Conservation (phyloP, 2,329 filamentous ascomycete genomes). For the Penicillium sp. region DNA sequence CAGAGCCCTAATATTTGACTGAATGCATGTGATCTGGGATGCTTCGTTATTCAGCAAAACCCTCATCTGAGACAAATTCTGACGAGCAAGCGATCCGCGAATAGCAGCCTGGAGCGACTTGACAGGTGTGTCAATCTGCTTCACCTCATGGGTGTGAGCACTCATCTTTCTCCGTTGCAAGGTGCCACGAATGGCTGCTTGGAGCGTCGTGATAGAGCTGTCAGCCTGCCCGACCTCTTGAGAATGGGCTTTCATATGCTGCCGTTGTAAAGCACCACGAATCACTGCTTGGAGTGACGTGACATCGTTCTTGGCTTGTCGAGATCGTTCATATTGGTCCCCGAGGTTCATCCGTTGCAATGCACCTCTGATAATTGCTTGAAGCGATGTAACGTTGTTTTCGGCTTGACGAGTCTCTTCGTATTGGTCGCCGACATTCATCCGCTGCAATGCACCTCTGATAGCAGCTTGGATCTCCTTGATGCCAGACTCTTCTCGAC, state of each 20-base stretch:
- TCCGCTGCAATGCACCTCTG: conserved; percentile 56
- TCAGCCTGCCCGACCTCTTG: conserved; percentile 46
- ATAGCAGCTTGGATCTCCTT: conserved; percentile 56
- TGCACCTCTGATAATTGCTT: conserved; percentile 64
- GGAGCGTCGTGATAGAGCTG: conserved; percentile 49
- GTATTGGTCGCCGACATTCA: conserved; percentile 36
- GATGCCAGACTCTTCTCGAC: conserved; percentile 43
- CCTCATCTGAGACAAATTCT: conserved; percentile 26
- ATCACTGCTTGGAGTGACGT: conserved; percentile 57
- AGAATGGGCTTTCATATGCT: conserved; percentile 31
- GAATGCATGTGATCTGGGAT: conserved; percentile 32
- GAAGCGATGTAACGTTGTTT: conserved; percentile 49
- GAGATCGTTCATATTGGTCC: conserved; percentile 40
- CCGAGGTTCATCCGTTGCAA: conserved; percentile 50
- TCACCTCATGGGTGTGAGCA: conserved; percentile 27
- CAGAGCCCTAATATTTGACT: conserved; percentile 36
- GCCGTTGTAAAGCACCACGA: conserved; percentile 63
- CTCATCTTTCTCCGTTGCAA: conserved; percentile 52
- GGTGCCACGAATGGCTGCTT: conserved; percentile 64
- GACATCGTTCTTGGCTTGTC: conserved; percentile 49
- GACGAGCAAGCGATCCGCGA: conserved; percentile 54
- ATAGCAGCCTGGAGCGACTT: conserved; percentile 55
- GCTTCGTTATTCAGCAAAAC: conserved; percentile 27
- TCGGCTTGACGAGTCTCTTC: conserved; percentile 47
- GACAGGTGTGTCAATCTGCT: conserved; percentile 51